Evolutionary conservation across 2,329 filamentous ascomycete genomes (phyloP).

Genomic region (Hymenoscyphus repandus): DNA sequence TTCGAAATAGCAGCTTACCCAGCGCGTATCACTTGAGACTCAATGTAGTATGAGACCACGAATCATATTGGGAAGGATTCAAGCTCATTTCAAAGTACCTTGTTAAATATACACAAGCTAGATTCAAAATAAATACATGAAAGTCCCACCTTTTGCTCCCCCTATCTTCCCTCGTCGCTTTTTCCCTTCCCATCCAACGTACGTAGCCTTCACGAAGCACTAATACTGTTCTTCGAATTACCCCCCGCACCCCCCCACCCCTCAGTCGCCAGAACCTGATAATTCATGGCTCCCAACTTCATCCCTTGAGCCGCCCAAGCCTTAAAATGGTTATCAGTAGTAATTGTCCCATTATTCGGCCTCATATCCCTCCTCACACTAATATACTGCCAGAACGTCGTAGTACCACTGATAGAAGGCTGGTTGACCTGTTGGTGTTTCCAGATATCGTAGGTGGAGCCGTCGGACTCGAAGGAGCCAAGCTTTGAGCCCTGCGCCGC

Average conservation of each 20-base stretch:
- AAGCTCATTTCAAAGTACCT: too few species aligned
- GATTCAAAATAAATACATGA: too few species aligned
- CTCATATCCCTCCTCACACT: conserved; percentile 46
- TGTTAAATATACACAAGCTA: too few species aligned
- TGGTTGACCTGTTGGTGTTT: conserved; percentile 21
- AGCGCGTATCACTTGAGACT: too few species aligned
- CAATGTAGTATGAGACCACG: too few species aligned
- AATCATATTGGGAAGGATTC: too few species aligned
- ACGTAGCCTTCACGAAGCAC: not conserved
- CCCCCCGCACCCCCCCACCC: conserved; percentile 31
- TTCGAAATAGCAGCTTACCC: too few species aligned
- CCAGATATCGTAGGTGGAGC: conserved; percentile 45
- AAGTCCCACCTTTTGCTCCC: too few species aligned
- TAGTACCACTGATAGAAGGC: conserved; percentile 38
- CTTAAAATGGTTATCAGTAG: conserved; percentile 44
- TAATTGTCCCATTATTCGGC: conserved; percentile 42
- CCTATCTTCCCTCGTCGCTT: too few species aligned
- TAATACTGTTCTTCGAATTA: not conserved
- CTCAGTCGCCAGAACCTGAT: conserved; percentile 51
- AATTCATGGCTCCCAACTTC: conserved; percentile 41
- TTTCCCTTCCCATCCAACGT: too few species aligned
- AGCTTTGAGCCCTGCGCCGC: conserved; percentile 35
- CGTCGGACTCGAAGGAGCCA: conserved; percentile 46
- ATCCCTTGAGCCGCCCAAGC: conserved; percentile 45
- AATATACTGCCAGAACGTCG: conserved; percentile 49